These are phyloP conservation scores for Pseudonitzschia delicatissima DNA, from an alignment of 108 stramenopile genomes.

Conservation along the genomic window DNA sequence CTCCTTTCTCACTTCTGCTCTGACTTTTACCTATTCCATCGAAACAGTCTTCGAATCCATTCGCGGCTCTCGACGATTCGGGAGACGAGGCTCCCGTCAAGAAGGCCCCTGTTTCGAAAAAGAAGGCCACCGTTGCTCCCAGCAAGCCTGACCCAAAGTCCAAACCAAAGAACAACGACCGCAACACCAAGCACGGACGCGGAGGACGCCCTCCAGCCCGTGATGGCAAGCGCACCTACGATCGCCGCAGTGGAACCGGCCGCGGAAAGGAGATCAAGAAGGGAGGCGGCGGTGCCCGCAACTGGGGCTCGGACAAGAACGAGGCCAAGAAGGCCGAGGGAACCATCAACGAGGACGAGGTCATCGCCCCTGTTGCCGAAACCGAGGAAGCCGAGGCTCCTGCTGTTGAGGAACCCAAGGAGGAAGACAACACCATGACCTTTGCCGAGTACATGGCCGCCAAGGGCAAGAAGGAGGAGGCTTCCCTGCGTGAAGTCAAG, in stretches of 20 bases:
- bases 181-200: constrained; percentile 84
- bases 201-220: constrained; percentile 64
- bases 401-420: constrained; percentile 44
- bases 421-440: constrained; percentile 76
- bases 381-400: constrained; percentile 8
- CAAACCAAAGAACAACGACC: constrained; percentile 45
- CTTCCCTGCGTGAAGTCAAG: constrained; percentile 51
- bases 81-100: constrained; percentile 64
- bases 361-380: constrained; percentile 26
- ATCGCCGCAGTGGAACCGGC: constrained; percentile 88
- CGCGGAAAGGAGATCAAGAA: constrained; percentile 91
- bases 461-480: constrained; percentile 54
- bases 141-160: constrained; percentile 47
- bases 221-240: constrained; percentile 85
- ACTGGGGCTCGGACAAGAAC: constrained; percentile 87
- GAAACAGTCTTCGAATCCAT: constrained; percentile 64
- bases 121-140: constrained; percentile 38
- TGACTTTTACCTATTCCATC: not conserved
- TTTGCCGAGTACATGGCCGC: constrained; percentile 83
- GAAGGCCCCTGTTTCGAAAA: constrained; percentile 38
- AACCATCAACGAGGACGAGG: constrained; percentile 47
- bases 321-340: constrained; percentile 80
- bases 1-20: not conserved
- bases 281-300: constrained; percentile 85
- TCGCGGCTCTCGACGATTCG: constrained; percentile 86